phyloP scores from a whole-genome alignment of 2,329 filamentous ascomycete genomes.

The Colletotrichum gloeosporioides region DNA sequence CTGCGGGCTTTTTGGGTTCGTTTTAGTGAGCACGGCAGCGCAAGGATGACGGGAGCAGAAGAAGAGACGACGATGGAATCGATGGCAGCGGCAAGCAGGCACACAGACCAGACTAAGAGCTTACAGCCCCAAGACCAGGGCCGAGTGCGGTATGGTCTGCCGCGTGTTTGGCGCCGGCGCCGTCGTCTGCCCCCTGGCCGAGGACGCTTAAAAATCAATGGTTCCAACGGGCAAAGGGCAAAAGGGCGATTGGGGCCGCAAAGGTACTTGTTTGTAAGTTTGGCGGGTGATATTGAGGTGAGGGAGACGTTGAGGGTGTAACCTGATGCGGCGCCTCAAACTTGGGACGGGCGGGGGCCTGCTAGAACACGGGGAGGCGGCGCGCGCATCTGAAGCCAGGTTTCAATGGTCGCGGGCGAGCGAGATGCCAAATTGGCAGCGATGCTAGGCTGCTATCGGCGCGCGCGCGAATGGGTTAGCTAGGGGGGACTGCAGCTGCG shows the following conservation, averaged over 20 bases:
- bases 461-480: background rate
- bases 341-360: background rate
- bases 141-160: constrained; percentile 1
- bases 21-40: background rate
- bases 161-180: background rate
- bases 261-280: background rate
- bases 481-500: background rate
- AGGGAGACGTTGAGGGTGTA: background rate
- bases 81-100: background rate
- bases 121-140: background rate
- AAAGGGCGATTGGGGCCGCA: background rate
- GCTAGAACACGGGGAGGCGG: background rate
- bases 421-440: background rate
- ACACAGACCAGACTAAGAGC: background rate
- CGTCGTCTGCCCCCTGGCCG: background rate
- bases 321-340: background rate
- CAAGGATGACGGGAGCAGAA: background rate
- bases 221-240: constrained; percentile 2
- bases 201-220: background rate
- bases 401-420: background rate
- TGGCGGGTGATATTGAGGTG: background rate
- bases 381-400: background rate
- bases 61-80: background rate
- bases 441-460: constrained; percentile 1
- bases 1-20: background rate